Conservation (phyloP, 768 basidiomycete genomes). For the Mycena albidolilacea region DNA sequence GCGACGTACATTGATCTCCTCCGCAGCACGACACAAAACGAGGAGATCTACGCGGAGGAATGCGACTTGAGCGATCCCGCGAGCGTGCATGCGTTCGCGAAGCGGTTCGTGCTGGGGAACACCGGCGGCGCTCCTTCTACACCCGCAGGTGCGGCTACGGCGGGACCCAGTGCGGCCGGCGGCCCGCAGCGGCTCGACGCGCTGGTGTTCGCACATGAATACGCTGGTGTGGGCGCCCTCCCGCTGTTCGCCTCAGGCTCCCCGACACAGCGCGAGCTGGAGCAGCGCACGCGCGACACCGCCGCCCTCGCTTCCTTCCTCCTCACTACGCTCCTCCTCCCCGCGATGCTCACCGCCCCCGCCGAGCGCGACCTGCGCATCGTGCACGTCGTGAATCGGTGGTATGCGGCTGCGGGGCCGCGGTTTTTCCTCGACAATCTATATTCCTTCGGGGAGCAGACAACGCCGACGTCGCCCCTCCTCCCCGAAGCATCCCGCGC, state of each 20-base stretch:
- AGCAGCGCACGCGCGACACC: conserved; percentile 38
- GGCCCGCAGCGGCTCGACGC: conserved; percentile 80
- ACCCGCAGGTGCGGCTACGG: too few species aligned
- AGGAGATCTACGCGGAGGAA: conserved; percentile 84
- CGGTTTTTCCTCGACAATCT: background rate
- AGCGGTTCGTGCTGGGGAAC: conserved; percentile 72
- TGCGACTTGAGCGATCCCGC: conserved; percentile 79
- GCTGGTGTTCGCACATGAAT: conserved; percentile 85
- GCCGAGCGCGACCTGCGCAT: conserved; percentile 94
- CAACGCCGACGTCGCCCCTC: conserved; percentile 54
- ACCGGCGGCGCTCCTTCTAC: background rate
- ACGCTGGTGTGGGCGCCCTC: conserved; percentile 71
- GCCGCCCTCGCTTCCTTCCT: conserved; percentile 78
- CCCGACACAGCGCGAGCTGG: background rate
- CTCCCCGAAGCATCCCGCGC: conserved; percentile 77
- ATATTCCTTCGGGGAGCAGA: conserved; percentile 31
- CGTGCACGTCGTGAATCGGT: conserved; percentile 88
- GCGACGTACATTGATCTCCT: conserved; percentile 77
- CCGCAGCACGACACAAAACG: conserved; percentile 78
- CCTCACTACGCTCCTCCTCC: conserved; percentile 83
- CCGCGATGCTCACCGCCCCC: conserved; percentile 85
- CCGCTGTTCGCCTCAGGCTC: conserved; percentile 43
- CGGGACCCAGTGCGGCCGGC: background rate
- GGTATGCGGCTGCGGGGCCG: conserved; percentile 84
- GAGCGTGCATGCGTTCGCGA: conserved; percentile 80